These are phyloP conservation scores for Alternaria conjuncta DNA, from an alignment of 2,329 filamentous ascomycete genomes.

Conservation along the genomic window DNA sequence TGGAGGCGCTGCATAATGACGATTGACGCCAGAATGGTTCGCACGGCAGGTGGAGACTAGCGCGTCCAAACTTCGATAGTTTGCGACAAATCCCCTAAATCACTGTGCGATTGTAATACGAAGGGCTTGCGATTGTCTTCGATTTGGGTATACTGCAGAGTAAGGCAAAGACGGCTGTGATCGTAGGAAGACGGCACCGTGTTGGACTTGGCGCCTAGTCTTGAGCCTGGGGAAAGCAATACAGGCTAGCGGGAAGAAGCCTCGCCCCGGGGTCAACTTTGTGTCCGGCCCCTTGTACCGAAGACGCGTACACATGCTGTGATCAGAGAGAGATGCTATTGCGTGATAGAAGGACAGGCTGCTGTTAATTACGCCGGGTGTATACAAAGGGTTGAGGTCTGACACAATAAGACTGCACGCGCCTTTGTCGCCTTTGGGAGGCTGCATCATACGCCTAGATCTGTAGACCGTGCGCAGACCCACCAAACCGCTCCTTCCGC, in stretches of 20 bases:
- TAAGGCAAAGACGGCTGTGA: neutral
- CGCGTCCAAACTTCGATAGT: neutral
- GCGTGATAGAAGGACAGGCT: neutral
- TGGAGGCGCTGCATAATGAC: constrained; percentile 18
- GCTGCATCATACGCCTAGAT: neutral
- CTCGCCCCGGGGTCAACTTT: neutral
- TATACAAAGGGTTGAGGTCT: neutral
- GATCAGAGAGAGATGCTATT: neutral
- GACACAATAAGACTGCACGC: neutral
- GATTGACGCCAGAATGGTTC: constrained; percentile 6
- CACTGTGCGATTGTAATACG: neutral
- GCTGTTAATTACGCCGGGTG: neutral
- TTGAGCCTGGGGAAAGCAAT: constrained; percentile 1
- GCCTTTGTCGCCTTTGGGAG: neutral
- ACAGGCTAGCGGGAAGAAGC: neutral
- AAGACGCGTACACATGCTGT: neutral
- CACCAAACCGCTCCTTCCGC: constrained; percentile 8
- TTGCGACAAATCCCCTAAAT: neutral
- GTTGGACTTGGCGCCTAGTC: neutral
- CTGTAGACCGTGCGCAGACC: neutral
- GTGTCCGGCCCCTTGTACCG: neutral
- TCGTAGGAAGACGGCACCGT: neutral
- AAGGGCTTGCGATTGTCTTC: neutral
- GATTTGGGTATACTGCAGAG: neutral
- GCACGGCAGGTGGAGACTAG: constrained; percentile 12